Base-by-base conservation (phyloP, 116 monocot species). In the Iris pallida region DNA sequence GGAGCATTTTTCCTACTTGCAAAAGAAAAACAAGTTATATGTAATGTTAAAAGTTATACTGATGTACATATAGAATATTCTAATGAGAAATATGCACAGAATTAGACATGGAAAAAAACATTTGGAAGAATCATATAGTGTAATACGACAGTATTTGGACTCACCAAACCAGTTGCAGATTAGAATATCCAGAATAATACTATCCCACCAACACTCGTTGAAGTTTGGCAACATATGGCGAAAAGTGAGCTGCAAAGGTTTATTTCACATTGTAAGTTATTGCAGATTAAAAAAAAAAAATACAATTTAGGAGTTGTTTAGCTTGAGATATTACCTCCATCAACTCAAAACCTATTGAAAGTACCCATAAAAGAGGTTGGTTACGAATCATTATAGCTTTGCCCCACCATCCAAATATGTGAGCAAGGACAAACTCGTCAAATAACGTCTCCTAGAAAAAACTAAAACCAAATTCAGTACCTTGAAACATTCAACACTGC, bases 201-300 rank as follows among this genome's bases (percentile, higher is more conserved):
- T 97, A 70, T 97, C 97, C 97, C 97, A 97, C 97, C 97, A 97
- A 58, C 97, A 97, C 59, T 97, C 97, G 61, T 97, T 97, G 9
- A 97, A 97, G 57, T 97, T 97, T 65, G 97, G 93, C 69, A 97
- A 41, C 97, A 97, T 97, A 76, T 97, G 97, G 16, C 97, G 90
- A 80, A 97, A 97, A 5, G 97, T 97, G 15, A 90, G 76, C 97
- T 97, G 90, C 60, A 86, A 75, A n/a, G 51, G 20, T 40, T 48
- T n/a, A 71, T 6, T 17, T 30, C 30, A 30, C 30, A 54, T 4
- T 63, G 20, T 63, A 41, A 17, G 46, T 44, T 63, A 54, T 45
- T 43, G 8, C 64, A 51, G 20, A 10, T 52, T 16, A 61, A 60
- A 9, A 51, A 16, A 30, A 5, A 41, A 10, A 7, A 68, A 13